Evolutionary conservation across 2,329 filamentous ascomycete genomes (phyloP), one percentile per base, ranked within the genome.

Genomic region (Domatiomyces globalis): DNA sequence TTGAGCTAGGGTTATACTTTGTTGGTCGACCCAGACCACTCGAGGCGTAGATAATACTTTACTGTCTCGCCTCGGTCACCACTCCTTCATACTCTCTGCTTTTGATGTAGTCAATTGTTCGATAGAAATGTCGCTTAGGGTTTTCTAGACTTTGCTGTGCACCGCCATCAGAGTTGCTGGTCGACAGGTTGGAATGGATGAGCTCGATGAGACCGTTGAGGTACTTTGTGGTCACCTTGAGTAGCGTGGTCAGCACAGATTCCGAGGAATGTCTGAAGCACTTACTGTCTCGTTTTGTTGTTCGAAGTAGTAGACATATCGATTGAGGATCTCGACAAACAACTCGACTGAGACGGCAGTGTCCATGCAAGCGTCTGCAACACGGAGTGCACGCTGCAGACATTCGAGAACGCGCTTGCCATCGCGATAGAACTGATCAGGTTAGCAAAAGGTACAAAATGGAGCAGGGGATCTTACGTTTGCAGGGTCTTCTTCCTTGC

Each of bases 281-380:
- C 76, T 69, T 68, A 79, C 92, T 59, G 89, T 89, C 71, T 98
- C 92, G 69, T 98, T 98, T 66, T 95, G 87, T 68, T 98, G 90
- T 68, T 98, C 92, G 71, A 95, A 98, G 73, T 96, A 98, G 69
- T 98, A 98, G 49, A 96, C 89, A 66, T 98, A 98, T 68, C 92
- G 82, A 68, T 98, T 95, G 51, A 98, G 73, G 57, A 98, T 98
- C 71, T 98, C 92, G 52, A 98, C 90, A 69, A 98, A 98, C 47
- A 98, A 77, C 70, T 98, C 94, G 46, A 98, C 92, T 2, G 88
- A 95, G 3, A 95, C 88, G 5, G 88, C 87, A 6, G 89, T 92
- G 69, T 98, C 94, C 92, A 98, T 98, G 71, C 92, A 98, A 5
- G 92, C 94, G 68, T 98, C 92, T 2, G 92, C 94, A 25, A 98